Base-by-base conservation (phyloP, 2,329 filamentous ascomycete species). In the Diaporthe ampelina region DNA sequence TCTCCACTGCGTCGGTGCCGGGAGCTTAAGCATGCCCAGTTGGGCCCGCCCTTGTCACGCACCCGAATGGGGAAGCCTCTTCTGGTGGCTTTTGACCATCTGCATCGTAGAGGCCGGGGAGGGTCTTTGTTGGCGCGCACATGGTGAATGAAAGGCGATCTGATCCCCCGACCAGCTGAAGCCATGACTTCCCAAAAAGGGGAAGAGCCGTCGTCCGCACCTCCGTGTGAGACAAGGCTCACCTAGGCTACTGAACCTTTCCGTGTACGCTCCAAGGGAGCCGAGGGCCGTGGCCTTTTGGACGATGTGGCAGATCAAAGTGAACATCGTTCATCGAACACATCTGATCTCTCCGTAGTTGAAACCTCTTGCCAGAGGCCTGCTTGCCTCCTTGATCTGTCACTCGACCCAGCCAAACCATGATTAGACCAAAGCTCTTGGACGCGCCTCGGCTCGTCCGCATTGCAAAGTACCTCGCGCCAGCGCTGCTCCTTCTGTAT, bases 401-500 rank as follows among this genome's bases (percentile, higher is more conserved):
- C 1, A 35, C n/a, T n/a, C 3, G 52, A 43, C 32, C 32, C 58
- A 48, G 24, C 1, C 35, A 6, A 35, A 29, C 43, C 24, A 63
- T 56, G 70, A 72, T 72, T 48, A 72, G 57, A 32, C 68, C 76
- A 76, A 77, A 69, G 69, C 80, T 81, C 77, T 40, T 82, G 69
- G 76, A 76, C 57, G 78, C 77, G 13, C 70, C 79, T 7, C 78
- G 78, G 63, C 73, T 80, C 40, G 77, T 78, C 65, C 77, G 78
- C 71, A 68, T 80, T 21, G 74, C 79, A 61, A 81, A 80, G 65
- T 76, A 80, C 69, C 70, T 75, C n/a, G 43, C 76, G 10, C 77
- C 78, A 19, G 72, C 76, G 1, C 45, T 81, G 35, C 15, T 81
- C 7, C 17, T 82, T 11, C 63, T 79, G 26, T 80, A 79, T 78